Evolutionary conservation across 2,329 filamentous ascomycete species (phyloP).

Genomic region (Arthrobotrys sinensis): DNA sequence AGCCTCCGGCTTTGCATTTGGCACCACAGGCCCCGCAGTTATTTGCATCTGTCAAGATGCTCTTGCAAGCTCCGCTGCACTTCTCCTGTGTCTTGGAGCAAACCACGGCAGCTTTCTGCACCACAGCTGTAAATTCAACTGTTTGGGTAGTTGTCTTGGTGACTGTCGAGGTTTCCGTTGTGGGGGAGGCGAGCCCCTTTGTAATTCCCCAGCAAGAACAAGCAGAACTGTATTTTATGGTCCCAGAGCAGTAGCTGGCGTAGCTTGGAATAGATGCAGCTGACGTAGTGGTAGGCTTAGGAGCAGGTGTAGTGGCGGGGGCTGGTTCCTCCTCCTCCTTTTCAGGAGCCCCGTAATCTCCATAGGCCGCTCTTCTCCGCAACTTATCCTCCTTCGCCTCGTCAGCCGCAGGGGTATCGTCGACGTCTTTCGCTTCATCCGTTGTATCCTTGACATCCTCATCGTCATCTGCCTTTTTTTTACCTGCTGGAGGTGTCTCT

Average conservation of each 20-base stretch:
- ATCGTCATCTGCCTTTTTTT: neutral
- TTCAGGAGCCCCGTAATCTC: neutral
- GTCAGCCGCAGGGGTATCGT: neutral
- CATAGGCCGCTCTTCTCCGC: constrained; percentile 10
- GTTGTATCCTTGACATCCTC: neutral
- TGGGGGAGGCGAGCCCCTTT: constrained; percentile 1
- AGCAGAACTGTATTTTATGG: constrained; percentile 42
- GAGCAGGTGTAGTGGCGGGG: constrained; percentile 9
- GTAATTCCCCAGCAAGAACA: constrained; percentile 54
- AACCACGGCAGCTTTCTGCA: neutral
- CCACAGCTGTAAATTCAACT: neutral
- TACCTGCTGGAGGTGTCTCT: constrained; percentile 1
- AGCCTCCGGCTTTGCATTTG: constrained; percentile 31
- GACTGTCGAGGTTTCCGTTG: constrained; percentile 41
- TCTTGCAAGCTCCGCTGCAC: constrained; percentile 42
- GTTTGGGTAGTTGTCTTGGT: constrained; percentile 56
- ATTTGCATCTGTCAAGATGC: constrained; percentile 33
- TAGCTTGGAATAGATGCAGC: constrained; percentile 20
- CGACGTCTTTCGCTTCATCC: neutral
- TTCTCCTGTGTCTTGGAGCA: constrained; percentile 25
- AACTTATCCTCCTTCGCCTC: constrained; percentile 5
- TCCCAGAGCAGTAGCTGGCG: constrained; percentile 25
- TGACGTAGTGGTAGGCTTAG: neutral
- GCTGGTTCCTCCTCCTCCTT: constrained; percentile 17
- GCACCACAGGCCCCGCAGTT: constrained; percentile 43